phyloP scores from a whole-genome alignment of 2,329 filamentous ascomycete species.

The Penicillium palitans region DNA sequence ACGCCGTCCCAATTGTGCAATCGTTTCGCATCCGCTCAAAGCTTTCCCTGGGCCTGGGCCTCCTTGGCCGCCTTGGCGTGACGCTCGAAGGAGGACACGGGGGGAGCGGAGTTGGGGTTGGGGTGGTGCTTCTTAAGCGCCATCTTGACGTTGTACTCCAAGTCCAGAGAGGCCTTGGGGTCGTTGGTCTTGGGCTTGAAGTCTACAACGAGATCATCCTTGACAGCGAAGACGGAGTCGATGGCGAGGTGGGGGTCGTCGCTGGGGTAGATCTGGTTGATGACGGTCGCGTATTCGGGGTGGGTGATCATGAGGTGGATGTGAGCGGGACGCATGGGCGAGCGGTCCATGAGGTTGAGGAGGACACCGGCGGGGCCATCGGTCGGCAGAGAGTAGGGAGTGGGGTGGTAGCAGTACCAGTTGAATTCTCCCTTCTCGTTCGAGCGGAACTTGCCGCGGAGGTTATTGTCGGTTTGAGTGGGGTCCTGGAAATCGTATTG shows the following conservation, averaged over 20 bases:
- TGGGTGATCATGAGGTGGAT: conserved; percentile 60
- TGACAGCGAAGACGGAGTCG: conserved; percentile 63
- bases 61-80: conserved; percentile 30
- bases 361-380: conserved; percentile 60
- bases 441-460: conserved; percentile 72
- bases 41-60: conserved; percentile 16
- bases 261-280: conserved; percentile 60
- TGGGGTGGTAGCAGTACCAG: conserved; percentile 74
- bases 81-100: conserved; percentile 43
- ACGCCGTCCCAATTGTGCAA: conserved; percentile 8
- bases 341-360: conserved; percentile 56
- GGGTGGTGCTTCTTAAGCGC: conserved; percentile 48
- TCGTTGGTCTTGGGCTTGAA: conserved; percentile 55
- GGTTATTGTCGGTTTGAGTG: conserved; percentile 70
- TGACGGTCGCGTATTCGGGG: conserved; percentile 57
- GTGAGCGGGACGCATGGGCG: conserved; percentile 62
- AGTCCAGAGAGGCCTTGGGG: conserved; percentile 57
- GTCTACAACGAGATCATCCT: conserved; percentile 60
- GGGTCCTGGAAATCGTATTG: conserved; percentile 77
- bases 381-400: conserved; percentile 69
- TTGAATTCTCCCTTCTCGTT: conserved; percentile 67
- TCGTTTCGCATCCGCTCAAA: conserved; percentile 6
- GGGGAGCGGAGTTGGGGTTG: conserved; percentile 41
- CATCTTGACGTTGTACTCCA: conserved; percentile 63
- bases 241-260: conserved; percentile 59